phyloP scores from a whole-genome alignment of 345 rosid genomes.

The Ceriops decandra region DNA sequence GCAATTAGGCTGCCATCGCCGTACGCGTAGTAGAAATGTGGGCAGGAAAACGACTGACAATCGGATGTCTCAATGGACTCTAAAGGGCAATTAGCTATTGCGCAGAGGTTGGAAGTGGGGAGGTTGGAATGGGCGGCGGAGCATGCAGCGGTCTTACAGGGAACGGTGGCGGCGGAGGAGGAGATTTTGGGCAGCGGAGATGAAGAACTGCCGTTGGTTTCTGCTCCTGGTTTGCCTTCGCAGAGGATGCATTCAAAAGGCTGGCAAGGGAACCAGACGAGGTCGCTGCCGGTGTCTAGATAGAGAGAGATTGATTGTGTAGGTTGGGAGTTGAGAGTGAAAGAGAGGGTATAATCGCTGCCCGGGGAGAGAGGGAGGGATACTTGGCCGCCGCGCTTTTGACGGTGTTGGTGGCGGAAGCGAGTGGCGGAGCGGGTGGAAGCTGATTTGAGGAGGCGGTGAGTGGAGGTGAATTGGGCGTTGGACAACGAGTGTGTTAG shows the following conservation, averaged over 20 bases:
- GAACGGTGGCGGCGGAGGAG: conserved; percentile 43
- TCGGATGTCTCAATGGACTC: conserved; percentile 72
- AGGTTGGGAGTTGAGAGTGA: conserved; percentile 45
- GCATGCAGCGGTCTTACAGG: conserved; percentile 69
- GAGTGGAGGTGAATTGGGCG: conserved; percentile 51
- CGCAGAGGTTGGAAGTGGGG: conserved; percentile 73
- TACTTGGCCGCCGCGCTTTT: conserved; percentile 39
- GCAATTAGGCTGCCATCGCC: conserved; percentile 90
- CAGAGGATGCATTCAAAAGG: conserved; percentile 92
- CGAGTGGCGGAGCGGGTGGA: conserved; percentile 72
- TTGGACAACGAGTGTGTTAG: conserved; percentile 66
- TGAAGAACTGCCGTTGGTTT: conserved; percentile 12
- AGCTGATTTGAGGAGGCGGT: conserved; percentile 73
- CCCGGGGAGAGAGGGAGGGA: conserved; percentile 89
- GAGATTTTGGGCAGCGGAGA: conserved; percentile 40
- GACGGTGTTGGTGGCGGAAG: conserved; percentile 47
- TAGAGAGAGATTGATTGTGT: conserved; percentile 62
- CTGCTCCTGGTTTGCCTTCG: conserved; percentile 47
- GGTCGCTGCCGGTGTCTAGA: conserved; percentile 94
- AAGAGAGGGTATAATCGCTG: conserved; percentile 76
- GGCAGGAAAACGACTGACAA: conserved; percentile 66
- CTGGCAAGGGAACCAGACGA: conserved; percentile 92
- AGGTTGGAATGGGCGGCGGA: conserved; percentile 72
- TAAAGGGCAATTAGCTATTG: conserved; percentile 74
- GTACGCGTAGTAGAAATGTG: conserved; percentile 82